Evolutionary conservation across 768 basidiomycete species (phyloP).

Genomic region (Rhodotorula sphaerocarpa): DNA sequence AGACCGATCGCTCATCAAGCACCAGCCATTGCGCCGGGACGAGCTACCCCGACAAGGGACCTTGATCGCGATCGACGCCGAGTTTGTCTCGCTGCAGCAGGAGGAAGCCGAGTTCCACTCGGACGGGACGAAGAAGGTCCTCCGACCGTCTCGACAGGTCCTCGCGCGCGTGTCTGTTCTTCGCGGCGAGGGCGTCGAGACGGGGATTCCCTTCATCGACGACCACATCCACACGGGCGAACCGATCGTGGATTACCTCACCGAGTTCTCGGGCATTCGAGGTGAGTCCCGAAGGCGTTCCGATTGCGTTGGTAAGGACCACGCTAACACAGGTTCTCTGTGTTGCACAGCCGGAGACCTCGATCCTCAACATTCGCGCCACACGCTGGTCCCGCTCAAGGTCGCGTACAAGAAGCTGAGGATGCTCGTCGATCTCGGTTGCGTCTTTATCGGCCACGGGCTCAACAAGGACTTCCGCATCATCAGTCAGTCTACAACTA

Average conservation of each 20-base stretch:
- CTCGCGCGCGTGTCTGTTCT: slow-evolving; percentile 90
- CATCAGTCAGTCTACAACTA: slow-evolving; percentile 61
- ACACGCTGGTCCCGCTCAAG: slow-evolving; percentile 89
- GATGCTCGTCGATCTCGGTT: slow-evolving; percentile 82
- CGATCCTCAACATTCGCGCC: slow-evolving; percentile 68
- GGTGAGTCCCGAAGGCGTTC: too few species aligned
- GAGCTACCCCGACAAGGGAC: slow-evolving; percentile 82
- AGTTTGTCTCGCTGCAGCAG: slow-evolving; percentile 97
- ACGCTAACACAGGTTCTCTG: neutral
- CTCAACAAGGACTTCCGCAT: slow-evolving; percentile 96
- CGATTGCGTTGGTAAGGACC: too few species aligned
- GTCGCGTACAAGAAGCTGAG: slow-evolving; percentile 98
- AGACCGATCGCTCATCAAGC: slow-evolving; percentile 63
- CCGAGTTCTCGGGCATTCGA: slow-evolving; percentile 91
- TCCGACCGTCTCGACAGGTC: slow-evolving; percentile 82
- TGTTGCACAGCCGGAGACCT: slow-evolving; percentile 71
- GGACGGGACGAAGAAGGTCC: slow-evolving; percentile 84
- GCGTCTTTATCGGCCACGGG: slow-evolving; percentile 94
- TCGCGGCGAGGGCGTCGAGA: slow-evolving; percentile 69
- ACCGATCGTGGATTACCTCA: slow-evolving; percentile 88
- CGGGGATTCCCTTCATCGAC: slow-evolving; percentile 88
- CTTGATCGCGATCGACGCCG: slow-evolving; percentile 88
- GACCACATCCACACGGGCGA: slow-evolving; percentile 97
- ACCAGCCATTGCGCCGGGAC: slow-evolving; percentile 59
- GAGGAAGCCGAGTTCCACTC: slow-evolving; percentile 94